A percentile compares a stretch with the other conserved stretches of the same genome.
These are phyloP conservation scores for Zymoseptoria crescenta DNA, from an alignment of 2,329 filamentous ascomycete genomes.

Conservation along the genomic window DNA sequence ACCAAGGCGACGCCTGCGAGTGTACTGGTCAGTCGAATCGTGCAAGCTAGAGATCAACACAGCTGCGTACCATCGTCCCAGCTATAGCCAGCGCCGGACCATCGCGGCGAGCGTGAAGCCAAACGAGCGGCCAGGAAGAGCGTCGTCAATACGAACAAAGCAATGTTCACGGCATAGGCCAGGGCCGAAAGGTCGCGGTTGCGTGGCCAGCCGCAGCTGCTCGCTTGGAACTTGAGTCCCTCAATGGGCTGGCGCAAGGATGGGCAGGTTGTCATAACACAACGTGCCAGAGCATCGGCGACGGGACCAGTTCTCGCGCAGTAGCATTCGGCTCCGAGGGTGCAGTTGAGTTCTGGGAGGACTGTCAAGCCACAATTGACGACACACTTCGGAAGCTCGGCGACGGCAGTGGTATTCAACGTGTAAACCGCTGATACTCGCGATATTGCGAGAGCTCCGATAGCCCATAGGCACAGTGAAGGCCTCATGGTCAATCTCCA, in stretches of 20 bases:
- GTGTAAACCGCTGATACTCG: not conserved
- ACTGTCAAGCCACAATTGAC: not conserved
- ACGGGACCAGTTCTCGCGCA: not conserved
- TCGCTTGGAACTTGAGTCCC: not conserved
- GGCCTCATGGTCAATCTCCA: not conserved
- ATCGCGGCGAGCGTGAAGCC: not conserved
- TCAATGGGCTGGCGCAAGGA: not conserved
- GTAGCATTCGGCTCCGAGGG: not conserved
- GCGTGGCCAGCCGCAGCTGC: not conserved
- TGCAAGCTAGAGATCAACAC: not conserved
- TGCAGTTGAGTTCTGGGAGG: not conserved
- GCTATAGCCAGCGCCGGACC: not conserved
- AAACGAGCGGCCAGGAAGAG: not conserved
- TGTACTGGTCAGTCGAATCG: not conserved
- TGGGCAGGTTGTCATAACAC: not conserved
- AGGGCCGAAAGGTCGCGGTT: not conserved
- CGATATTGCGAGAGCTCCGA: not conserved
- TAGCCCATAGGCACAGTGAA: not conserved
- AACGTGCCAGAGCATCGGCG: not conserved
- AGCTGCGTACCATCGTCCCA: not conserved
- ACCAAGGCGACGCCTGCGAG: not conserved
- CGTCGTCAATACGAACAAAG: not conserved
- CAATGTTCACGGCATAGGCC: not conserved
- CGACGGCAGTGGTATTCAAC: not conserved
- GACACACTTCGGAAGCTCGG: not conserved